Conservation (phyloP, 73 alveolate species). For the Uronychia binucleata region DNA sequence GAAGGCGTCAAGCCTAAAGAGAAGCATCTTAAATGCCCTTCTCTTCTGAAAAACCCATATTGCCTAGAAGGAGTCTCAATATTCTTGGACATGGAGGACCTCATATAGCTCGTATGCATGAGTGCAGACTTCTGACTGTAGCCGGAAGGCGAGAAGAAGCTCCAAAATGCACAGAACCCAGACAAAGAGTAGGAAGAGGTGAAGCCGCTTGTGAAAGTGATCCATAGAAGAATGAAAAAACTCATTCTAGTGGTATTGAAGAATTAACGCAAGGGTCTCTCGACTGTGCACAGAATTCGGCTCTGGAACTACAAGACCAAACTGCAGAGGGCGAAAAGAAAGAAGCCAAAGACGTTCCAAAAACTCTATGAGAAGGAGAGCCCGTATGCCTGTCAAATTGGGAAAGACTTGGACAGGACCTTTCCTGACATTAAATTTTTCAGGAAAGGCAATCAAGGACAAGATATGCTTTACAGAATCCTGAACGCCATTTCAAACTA, state of each 20-base stretch:
- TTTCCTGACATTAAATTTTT: conserved; percentile 33
- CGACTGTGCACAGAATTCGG: conserved; percentile 38
- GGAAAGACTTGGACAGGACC: conserved; percentile 50
- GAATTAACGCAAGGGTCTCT: conserved; percentile 31
- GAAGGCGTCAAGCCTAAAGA: no score
- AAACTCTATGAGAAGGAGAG: conserved; percentile 20
- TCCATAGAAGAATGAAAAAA: background rate
- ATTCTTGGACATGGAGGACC: background rate
- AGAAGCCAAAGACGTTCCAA: conserved; percentile 12
- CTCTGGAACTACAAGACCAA: conserved; percentile 50
- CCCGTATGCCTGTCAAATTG: conserved; percentile 7
- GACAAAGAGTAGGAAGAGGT: background rate
- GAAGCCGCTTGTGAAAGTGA: background rate
- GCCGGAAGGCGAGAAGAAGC: background rate
- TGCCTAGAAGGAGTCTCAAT: background rate
- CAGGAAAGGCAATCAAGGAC: conserved; percentile 28
- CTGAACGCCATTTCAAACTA: conserved; percentile 26
- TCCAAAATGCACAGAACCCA: background rate
- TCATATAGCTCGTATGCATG: background rate
- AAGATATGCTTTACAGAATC: conserved; percentile 24
- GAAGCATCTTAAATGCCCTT: background rate
- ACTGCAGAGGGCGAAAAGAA: conserved; percentile 12
- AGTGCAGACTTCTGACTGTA: background rate
- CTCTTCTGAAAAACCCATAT: background rate
- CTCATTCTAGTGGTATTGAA: background rate